Percentiles rank a stretch among this genome's conserved stretches.
Evolutionary conservation across 2,329 filamentous ascomycete species (phyloP).

Genomic region (Phyllosticta capitalensis): DNA sequence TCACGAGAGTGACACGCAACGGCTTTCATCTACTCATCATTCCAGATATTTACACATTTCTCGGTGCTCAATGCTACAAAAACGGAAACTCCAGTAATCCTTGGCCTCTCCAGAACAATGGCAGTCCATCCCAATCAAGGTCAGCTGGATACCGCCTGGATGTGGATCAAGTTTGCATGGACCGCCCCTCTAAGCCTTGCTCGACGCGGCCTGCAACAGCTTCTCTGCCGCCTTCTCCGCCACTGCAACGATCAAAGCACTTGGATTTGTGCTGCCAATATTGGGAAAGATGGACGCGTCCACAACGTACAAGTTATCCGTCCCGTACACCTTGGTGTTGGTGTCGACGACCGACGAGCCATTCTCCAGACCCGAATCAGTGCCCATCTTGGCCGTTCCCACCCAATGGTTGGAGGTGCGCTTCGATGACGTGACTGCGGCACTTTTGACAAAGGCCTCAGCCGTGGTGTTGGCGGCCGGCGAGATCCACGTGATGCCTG

Average conservation of each 20-base stretch:
- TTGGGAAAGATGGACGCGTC: conserved; percentile 39
- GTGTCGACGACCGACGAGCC: conserved; percentile 41
- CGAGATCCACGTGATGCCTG: conserved; percentile 42
- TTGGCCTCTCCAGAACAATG: not conserved
- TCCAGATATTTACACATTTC: not conserved
- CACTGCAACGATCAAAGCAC: conserved; percentile 26
- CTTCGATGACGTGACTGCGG: conserved; percentile 27
- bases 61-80: not conserved
- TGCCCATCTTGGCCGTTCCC: conserved; percentile 47
- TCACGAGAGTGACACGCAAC: not conserved
- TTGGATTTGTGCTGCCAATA: conserved; percentile 30
- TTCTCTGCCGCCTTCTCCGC: conserved; percentile 31
- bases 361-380: conserved; percentile 33
- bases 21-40: not conserved
- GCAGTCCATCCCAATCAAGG: not conserved
- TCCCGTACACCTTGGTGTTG: conserved; percentile 41
- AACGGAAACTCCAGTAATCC: not conserved
- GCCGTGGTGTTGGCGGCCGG: conserved; percentile 39
- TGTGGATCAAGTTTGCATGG: not conserved
- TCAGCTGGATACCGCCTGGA: not conserved
- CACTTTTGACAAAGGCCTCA: conserved; percentile 45
- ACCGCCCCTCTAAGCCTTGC: not conserved
- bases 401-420: conserved; percentile 40
- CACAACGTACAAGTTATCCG: conserved; percentile 37
- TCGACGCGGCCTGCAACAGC: conserved; percentile 18